Evolutionary conservation across 2,329 filamentous ascomycete genomes (phyloP), one percentile per base, ranked within the genome.

Genomic region (Cladosporium sp.): DNA sequence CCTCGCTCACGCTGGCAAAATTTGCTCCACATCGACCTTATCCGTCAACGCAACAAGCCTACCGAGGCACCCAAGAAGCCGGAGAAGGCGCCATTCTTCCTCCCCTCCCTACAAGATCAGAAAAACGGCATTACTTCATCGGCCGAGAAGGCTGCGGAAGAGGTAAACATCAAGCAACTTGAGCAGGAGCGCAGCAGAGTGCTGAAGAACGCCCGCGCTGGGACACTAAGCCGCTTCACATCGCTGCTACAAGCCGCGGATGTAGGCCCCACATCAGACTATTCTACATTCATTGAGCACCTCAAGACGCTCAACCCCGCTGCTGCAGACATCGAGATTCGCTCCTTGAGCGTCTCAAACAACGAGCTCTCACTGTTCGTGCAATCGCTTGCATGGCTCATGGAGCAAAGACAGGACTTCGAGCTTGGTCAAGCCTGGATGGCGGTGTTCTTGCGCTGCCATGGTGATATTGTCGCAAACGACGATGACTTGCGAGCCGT

Each of bases 351-450:
- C 74, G 82, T 70, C 73, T 69, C 71, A 11, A 66, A 67, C 16
- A 90, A 74, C 66, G 95, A 98, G 78, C 81, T 96, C 21, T 81
- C 89, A 0, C 84, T 88, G 62, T 99, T 99, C 75, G 88, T 98
- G 61, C 78, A 82, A n/a, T 93, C 93, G 1, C 79, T 99, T 65
- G 96, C 91, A 0, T 83, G 81, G 63, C 84, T 90, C 14, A 81
- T 98, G 62, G 79, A 82, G 52, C 82, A 86, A 60, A 88, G 89
- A 69, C 86, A 86, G 57, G 95, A 98, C 77, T 99, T 96, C 78
- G 95, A 99, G 79, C 84, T 99, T 46, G 91, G 92, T 18, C 93
- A 98, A 78, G 92, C 93, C 0, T 99, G 95, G 94, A 98, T 99
- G 93, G 89, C 90, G 1, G 94, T 98, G 1, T 96, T 98, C 74